Conservation (phyloP, 768 basidiomycete species). For the Favolaschia claudopus region DNA sequence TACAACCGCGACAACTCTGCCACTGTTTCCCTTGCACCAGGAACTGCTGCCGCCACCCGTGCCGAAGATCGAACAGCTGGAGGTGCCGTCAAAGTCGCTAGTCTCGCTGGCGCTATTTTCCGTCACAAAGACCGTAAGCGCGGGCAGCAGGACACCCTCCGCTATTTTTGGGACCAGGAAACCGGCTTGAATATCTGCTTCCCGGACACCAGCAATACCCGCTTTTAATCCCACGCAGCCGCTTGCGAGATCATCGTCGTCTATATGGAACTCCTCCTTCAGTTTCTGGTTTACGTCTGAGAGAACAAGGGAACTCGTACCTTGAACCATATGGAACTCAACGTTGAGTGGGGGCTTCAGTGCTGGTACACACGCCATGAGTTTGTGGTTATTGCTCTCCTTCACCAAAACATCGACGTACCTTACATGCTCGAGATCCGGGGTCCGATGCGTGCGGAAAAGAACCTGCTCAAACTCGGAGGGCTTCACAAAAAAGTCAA, state of each 20-base stretch:
- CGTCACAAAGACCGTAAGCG: conserved; percentile 1
- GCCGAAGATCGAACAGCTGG: conserved; percentile 26
- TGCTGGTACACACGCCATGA: conserved; percentile 22
- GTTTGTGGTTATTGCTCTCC: conserved; percentile 22
- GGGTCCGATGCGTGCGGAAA: neutral
- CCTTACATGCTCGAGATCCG: conserved; percentile 28
- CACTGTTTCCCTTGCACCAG: neutral
- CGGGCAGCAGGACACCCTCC: conserved; percentile 24
- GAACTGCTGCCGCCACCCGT: conserved; percentile 2
- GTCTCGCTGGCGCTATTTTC: conserved; percentile 28
- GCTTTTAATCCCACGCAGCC: conserved; percentile 29
- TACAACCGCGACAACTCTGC: conserved; percentile 30
- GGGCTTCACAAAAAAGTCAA: neutral
- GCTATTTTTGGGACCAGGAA: conserved; percentile 14
- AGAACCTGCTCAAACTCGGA: conserved; percentile 26
- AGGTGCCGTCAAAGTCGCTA: conserved; percentile 27
- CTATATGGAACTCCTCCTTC: conserved; percentile 11
- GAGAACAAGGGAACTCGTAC: conserved; percentile 27
- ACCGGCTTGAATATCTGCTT: conserved; percentile 23
- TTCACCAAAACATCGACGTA: conserved; percentile 11
- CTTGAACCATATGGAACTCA: conserved; percentile 31
- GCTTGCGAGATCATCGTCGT: conserved; percentile 25
- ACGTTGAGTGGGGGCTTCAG: conserved; percentile 24
- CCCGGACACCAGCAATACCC: conserved; percentile 38
- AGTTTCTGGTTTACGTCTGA: conserved; percentile 26